Conservation (phyloP, 495 filamentous ascomycete species). For the Recurvomyces mirabilis region DNA sequence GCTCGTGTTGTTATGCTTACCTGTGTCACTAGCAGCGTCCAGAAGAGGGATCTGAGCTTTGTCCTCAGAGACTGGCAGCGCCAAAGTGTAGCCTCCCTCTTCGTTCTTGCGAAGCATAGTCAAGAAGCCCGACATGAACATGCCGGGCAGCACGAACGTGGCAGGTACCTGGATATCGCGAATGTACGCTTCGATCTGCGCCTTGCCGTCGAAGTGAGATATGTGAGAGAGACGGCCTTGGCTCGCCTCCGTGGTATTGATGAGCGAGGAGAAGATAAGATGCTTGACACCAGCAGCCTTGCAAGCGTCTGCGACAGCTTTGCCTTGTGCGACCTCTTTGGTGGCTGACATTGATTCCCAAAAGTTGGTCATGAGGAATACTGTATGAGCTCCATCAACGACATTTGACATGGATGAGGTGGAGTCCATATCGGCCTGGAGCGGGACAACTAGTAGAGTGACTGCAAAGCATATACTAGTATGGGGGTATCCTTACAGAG, state of each 20-base stretch:
- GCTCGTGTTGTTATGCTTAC: background rate
- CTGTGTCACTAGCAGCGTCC: constrained; percentile 39
- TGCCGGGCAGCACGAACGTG: constrained; percentile 47
- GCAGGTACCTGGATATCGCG: constrained; percentile 35
- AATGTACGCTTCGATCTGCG: constrained; percentile 1
- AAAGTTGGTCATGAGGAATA: constrained; percentile 33
- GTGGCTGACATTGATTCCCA: constrained; percentile 23
- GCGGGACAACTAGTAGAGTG: no score
- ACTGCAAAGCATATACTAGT: no score
- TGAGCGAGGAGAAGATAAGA: constrained; percentile 30
- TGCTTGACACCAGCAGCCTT: constrained; percentile 29
- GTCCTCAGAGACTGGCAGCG: constrained; percentile 32
- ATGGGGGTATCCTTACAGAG: constrained; percentile 3
- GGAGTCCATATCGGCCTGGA: constrained; percentile 23
- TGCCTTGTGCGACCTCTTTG: constrained; percentile 30
- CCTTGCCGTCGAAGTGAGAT: constrained; percentile 5
- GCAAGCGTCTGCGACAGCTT: constrained; percentile 30
- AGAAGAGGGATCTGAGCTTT: constrained; percentile 40
- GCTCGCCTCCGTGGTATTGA: constrained; percentile 21
- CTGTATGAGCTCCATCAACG: constrained; percentile 25
- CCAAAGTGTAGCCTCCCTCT: constrained; percentile 33
- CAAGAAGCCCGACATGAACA: constrained; percentile 46
- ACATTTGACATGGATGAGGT: constrained; percentile 20
- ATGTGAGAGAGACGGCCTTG: background rate
- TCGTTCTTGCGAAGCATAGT: constrained; percentile 22